Base-by-base conservation (phyloP, 2,329 filamentous ascomycete species). In the Diaporthe sp. region DNA sequence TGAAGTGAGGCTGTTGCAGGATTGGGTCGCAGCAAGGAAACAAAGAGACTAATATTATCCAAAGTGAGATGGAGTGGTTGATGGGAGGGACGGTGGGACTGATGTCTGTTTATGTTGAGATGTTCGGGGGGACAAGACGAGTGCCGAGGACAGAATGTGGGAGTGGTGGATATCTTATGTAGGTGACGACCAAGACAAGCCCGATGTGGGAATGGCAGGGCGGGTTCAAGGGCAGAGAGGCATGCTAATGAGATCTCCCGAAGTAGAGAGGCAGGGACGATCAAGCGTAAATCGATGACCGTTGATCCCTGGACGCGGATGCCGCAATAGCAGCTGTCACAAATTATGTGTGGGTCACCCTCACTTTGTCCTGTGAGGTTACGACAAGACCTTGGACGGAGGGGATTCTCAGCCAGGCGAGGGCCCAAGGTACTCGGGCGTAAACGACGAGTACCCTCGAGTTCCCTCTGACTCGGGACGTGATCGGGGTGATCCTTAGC, bases 271-370 rank as follows among this genome's bases (percentile, higher is more conserved):
- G 82, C 81, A 82, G 83, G 82, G 86, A 83, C 83, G 86, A 88
- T 88, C 86, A 84, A 85, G 85, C 83, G 85, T 82, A 82, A 86
- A 86, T 86, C 85, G 84, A 84, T 83, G 59, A 82, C 81, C 73
- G 83, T 79, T 82, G 83, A 88, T 86, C 86, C 86, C 83, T 84
- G 85, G 81, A 79, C 65, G 69, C 51, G 77, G 77, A 80, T 82
- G 81, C 83, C 82, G 84, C 80, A 75, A 81, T 81, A 83, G 82
- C 83, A 86, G 84, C 84, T 88, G 86, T 88, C 86, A 88, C 86
- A 88, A 87, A 88, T 86, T 87, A 83, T 83, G 82, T 83, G 86
- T 88, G 87, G 87, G 86, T 85, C 86, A 73, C 75, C 78, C 77
- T 76, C 76, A 77, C 42, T 79, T 75, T 79, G 75, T 72, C 61